Conservation (phyloP, 2,329 filamentous ascomycete species). For the Fusarium proliferatum region DNA sequence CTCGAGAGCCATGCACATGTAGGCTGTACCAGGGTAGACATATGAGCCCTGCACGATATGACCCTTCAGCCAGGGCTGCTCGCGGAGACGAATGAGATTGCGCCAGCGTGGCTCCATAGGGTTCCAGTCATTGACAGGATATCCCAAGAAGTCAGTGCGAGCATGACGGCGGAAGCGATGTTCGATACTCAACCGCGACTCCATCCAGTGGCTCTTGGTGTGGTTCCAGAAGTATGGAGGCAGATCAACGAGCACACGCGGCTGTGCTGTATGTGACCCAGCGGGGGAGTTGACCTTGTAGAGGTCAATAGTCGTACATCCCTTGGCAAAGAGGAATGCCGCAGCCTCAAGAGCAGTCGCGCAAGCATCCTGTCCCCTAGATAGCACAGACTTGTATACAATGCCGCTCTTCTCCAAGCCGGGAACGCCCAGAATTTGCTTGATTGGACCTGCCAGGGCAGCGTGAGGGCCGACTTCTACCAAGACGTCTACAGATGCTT, state of each 20-base stretch:
- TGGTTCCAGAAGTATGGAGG: not conserved
- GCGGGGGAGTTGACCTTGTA: not conserved
- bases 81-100: not conserved
- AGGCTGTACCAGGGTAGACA: not conserved
- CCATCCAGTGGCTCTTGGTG: not conserved
- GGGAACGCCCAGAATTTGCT: not conserved
- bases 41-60: not conserved
- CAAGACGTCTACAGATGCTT: not conserved
- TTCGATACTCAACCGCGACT: not conserved
- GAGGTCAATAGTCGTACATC: not conserved
- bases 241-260: not conserved
- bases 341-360: not conserved
- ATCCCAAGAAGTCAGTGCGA: not conserved
- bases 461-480: not conserved
- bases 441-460: not conserved
- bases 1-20: not conserved
- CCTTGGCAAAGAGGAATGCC: not conserved
- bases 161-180: not conserved
- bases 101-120: not conserved
- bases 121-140: not conserved
- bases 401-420: not conserved
- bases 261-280: not conserved
- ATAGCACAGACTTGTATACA: not conserved
- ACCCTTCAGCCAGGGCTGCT: not conserved
- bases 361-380: not conserved